A percentile compares a stretch with the other conserved stretches of the same genome.
These are phyloP conservation scores for Flaveria brownii DNA, from an alignment of 129 eudicot genomes.

Conservation along the genomic window DNA sequence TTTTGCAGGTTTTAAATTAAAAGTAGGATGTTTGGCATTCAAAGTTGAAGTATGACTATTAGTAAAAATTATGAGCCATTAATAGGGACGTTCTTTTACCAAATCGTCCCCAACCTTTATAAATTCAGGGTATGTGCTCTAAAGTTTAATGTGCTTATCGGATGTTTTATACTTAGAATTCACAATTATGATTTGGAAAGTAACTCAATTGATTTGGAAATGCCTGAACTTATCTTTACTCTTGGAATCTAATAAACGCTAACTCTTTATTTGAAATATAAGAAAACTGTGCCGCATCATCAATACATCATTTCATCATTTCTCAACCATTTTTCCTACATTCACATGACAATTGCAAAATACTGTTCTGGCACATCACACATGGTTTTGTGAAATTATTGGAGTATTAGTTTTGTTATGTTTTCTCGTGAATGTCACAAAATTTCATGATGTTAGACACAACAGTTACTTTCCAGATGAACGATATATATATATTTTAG, in stretches of 20 bases:
- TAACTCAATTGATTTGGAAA: too few relatives aligned
- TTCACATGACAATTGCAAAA: background rate
- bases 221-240: too few relatives aligned
- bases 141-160: background rate
- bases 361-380: background rate
- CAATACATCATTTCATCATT: too few relatives aligned
- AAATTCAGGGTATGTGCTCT: background rate
- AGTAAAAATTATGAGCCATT: background rate
- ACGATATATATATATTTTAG: background rate
- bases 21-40: background rate
- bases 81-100: background rate
- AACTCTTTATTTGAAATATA: too few relatives aligned
- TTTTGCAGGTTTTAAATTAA: background rate
- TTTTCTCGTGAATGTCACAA: background rate
- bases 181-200: background rate
- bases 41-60: constrained; percentile 5
- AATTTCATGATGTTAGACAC: background rate
- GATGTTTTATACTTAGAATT: background rate
- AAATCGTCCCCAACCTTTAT: background rate
- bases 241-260: too few relatives aligned
- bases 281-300: too few relatives aligned
- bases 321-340: background rate
- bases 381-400: background rate
- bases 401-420: background rate
- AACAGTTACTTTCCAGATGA: background rate